Base-by-base conservation (phyloP, 805 yeast genomes). In the Cyberlindnera lachancei region DNA sequence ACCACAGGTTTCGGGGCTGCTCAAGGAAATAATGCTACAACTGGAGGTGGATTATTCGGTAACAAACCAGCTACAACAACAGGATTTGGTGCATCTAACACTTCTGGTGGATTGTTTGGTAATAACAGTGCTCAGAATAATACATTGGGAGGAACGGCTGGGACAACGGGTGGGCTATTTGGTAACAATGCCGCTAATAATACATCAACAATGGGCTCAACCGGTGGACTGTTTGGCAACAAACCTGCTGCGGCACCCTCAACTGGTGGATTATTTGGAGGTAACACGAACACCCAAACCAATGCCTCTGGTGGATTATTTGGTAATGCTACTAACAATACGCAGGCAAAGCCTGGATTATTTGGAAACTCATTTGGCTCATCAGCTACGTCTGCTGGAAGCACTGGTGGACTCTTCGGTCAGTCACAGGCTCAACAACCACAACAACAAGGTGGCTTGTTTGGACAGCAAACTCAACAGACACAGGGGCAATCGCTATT, bases 21-120 rank as follows among this genome's bases (percentile, higher is more conserved):
- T 15, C n/a, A n/a, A n/a, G 45, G 49, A 11, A 52, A 48, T 17
- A 38, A 43, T 13, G 45, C 56, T 7, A 49, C 45, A 10, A 45
- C 59, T 10, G 52, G 55, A 15, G 64, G 60, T 18, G 65, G 68
- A 6, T 48, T 59, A 22, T 71, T 70, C 46, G 75, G 75, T 19
- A 48, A 54, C 22, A 50, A 58, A 31, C 40, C 42, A 14, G 39
- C 43, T n/a, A 21, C 31, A 6, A 18, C 35, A 7, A 27, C 39
- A 7, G 32, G 43, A n/a, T 33, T 34, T 23, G 38, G 44, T 16
- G 17, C 35, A 18, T 16, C 36, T 7, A 23, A 18, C 17, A 45
- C 56, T 7, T 53, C 53, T 17, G 42, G 58, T 18, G 64, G 66
- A 4, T 50, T 58, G 25, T 68, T 68, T 48, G 73, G 73, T 20